A percentile compares a stretch with the other conserved stretches of the same genome.
These are phyloP conservation scores for Lecanicillium sp. DNA, from an alignment of 2,329 filamentous ascomycete species.

Conservation along the genomic window DNA sequence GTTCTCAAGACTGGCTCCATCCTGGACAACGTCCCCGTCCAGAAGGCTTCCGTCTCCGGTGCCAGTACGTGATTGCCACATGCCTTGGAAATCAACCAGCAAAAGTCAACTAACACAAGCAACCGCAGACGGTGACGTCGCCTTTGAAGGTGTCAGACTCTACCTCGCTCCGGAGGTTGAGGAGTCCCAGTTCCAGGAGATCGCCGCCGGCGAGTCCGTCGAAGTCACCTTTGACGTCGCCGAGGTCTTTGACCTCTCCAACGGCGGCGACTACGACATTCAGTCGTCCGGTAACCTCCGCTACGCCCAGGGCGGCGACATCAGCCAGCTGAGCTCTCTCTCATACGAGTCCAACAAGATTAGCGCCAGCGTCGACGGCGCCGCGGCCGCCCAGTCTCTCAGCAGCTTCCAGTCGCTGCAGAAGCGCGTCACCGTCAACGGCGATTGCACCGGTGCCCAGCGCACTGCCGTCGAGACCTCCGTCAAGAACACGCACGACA, in stretches of 20 bases:
- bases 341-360: constrained; percentile 50
- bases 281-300: constrained; percentile 44
- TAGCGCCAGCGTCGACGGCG: constrained; percentile 44
- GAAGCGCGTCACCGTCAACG: constrained; percentile 40
- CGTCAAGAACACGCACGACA: constrained; percentile 40
- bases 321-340: constrained; percentile 40
- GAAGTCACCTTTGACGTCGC: constrained; percentile 42
- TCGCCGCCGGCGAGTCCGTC: constrained; percentile 37
- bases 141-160: constrained; percentile 42
- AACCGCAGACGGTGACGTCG: constrained; percentile 24
- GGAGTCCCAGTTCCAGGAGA: constrained; percentile 38
- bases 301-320: constrained; percentile 38
- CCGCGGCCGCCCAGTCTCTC: constrained; percentile 38
- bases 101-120: not conserved
- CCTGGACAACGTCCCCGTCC: constrained; percentile 36
- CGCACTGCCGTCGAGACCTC: constrained; percentile 36
- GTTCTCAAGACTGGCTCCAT: constrained; percentile 41
- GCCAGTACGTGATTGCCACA: constrained; percentile 23
- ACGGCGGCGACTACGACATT: constrained; percentile 34
- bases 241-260: constrained; percentile 35
- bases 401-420: constrained; percentile 30
- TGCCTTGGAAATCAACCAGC: constrained; percentile 1
- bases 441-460: constrained; percentile 41
- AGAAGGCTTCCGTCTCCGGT: constrained; percentile 39
- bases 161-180: constrained; percentile 31